Conservation (phyloP, 2,329 filamentous ascomycete genomes). For the Purpureocillium takamizusanense region DNA sequence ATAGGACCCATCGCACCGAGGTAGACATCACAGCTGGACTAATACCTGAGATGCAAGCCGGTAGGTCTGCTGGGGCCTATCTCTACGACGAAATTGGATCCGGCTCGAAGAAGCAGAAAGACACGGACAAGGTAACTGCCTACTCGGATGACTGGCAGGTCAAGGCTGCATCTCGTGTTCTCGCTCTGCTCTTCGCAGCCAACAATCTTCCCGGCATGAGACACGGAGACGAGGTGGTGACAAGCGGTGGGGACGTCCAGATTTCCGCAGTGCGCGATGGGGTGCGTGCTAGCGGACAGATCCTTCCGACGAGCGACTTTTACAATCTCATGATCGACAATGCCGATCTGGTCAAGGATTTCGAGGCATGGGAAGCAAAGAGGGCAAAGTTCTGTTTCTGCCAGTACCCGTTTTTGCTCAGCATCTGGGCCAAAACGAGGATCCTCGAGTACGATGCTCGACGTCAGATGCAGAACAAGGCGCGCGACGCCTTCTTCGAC, state of each 20-base stretch:
- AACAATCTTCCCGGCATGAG: conserved; percentile 50
- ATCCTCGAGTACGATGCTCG: conserved; percentile 83
- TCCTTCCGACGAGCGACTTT: conserved; percentile 74
- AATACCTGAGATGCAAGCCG: conserved; percentile 62
- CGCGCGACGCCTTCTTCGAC: conserved; percentile 83
- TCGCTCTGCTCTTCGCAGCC: conserved; percentile 73
- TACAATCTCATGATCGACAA: conserved; percentile 84
- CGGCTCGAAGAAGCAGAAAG: conserved; percentile 43
- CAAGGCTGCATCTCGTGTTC: conserved; percentile 67
- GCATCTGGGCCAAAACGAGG: conserved; percentile 85
- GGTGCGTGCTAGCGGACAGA: conserved; percentile 42
- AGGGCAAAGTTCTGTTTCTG: conserved; percentile 75
- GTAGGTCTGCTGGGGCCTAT: conserved; percentile 53
- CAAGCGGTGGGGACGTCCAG: conserved; percentile 14
- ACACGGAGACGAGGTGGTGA: conserved; percentile 17
- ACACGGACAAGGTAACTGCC: conserved; percentile 45
- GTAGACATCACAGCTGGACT: conserved; percentile 57
- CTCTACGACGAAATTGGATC: conserved; percentile 68
- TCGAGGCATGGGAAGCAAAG: conserved; percentile 76
- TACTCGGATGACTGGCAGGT: conserved; percentile 89
- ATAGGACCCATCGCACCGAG: conserved; percentile 51
- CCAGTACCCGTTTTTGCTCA: conserved; percentile 85
- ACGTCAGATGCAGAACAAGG: conserved; percentile 82
- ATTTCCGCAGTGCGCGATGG: conserved; percentile 12
- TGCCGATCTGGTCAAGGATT: conserved; percentile 76